A percentile compares a stretch with the other conserved stretches of the same genome.
Evolutionary conservation across 345 rosid species (phyloP).

Genomic region (Citrus reticulata): DNA sequence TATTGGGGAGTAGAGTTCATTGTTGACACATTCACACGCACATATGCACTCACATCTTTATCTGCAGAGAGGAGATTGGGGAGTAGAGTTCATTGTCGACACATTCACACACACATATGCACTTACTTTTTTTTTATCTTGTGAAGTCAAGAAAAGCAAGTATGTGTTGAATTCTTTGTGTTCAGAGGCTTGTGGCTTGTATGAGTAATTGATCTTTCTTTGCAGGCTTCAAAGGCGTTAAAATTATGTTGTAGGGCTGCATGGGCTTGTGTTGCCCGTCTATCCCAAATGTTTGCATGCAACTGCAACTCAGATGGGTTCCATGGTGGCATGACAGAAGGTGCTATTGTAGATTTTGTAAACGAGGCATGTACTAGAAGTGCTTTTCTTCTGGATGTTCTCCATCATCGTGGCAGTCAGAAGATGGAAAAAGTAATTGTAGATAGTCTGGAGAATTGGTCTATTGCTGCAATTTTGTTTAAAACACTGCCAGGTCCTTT

Average conservation of each 20-base stretch:
- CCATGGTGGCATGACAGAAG: constrained; percentile 42
- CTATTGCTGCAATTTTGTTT: constrained; percentile 48
- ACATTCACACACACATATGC: neutral
- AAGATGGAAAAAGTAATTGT: constrained; percentile 38
- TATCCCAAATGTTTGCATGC: constrained; percentile 36
- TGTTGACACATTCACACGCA: neutral
- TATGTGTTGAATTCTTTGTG: constrained; percentile 2
- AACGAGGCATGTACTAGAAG: constrained; percentile 51
- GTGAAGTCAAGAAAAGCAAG: neutral
- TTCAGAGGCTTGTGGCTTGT: neutral
- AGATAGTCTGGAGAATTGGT: constrained; percentile 64
- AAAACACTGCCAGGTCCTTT: constrained; percentile 52
- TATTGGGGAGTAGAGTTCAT: neutral
- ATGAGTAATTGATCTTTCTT: constrained; percentile 16
- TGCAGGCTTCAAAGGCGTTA: constrained; percentile 77
- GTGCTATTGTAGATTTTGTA: constrained; percentile 47
- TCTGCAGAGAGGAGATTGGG: neutral
- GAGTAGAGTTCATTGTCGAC: neutral
- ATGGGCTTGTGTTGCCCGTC: constrained; percentile 57
- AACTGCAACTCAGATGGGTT: constrained; percentile 24
- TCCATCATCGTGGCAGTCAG: constrained; percentile 48
- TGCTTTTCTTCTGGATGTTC: constrained; percentile 75
- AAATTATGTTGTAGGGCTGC: constrained; percentile 69
- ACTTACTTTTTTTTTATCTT: neutral
- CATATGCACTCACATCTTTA: neutral